These are phyloP conservation scores for Flaveria ramosissima DNA, from an alignment of 129 eudicot genomes.

Conservation along the genomic window DNA sequence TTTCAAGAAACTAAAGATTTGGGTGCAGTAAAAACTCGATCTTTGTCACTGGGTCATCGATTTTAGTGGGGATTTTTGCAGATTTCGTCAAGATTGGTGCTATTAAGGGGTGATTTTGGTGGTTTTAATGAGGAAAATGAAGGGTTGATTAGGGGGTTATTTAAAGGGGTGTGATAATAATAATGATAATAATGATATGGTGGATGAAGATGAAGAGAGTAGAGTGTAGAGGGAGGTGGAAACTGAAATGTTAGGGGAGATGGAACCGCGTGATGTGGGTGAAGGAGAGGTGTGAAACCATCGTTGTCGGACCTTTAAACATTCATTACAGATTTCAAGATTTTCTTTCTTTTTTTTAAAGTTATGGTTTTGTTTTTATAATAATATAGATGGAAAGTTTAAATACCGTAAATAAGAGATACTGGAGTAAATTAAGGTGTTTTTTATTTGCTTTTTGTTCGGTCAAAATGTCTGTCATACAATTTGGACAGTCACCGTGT, in stretches of 20 bases:
- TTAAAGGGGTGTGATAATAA: not conserved
- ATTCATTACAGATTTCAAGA: not conserved
- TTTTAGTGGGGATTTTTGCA: not conserved
- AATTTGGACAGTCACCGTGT: too few relatives aligned
- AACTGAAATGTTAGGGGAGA: not conserved
- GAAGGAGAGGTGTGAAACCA: not conserved
- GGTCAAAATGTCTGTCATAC: too few relatives aligned
- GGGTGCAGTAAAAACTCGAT: not conserved
- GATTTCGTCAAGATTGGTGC: not conserved
- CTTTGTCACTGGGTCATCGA: not conserved
- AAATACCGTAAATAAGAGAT: too few relatives aligned
- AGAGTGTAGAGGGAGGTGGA: constrained; percentile 9
- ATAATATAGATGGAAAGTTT: too few relatives aligned
- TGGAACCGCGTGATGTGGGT: constrained; percentile 4
- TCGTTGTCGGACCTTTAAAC: not conserved
- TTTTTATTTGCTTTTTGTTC: too few relatives aligned
- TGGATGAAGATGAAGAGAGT: constrained; percentile 4
- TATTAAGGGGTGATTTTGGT: too few relatives aligned
- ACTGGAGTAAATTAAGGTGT: too few relatives aligned
- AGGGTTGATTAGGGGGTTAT: not conserved
- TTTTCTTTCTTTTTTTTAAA: not conserved
- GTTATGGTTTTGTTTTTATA: not conserved
- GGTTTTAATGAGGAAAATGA: not conserved
- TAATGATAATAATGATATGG: not conserved
- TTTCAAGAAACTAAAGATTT: not conserved